Evolutionary conservation across 225 moss, liverwort and hornwort genomes (phyloP).

Genomic region (Thuidium tamariscinum): DNA sequence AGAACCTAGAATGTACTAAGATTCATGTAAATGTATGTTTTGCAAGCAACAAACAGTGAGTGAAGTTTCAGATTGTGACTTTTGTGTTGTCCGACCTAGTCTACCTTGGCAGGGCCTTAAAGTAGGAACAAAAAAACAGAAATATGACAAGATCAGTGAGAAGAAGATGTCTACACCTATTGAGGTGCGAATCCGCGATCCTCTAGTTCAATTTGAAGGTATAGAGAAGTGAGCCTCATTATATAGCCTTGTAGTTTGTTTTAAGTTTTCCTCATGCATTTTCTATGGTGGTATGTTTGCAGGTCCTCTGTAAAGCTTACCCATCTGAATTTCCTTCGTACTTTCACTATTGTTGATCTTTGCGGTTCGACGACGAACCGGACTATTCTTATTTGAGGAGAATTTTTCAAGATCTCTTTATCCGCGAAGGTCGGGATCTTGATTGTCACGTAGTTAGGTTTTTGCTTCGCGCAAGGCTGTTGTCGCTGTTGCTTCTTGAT

Average conservation of each 20-base stretch:
- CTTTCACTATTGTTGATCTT: background rate
- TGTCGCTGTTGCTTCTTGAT: background rate
- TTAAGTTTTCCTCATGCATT: background rate
- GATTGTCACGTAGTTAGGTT: background rate
- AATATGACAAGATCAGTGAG: constrained; percentile 88
- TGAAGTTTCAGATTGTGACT: background rate
- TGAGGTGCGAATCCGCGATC: constrained; percentile 35
- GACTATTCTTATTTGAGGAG: background rate
- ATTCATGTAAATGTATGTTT: background rate
- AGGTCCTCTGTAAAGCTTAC: background rate
- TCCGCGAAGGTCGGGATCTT: background rate
- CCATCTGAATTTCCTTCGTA: background rate
- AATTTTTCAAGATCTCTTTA: background rate
- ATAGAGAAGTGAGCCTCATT: background rate
- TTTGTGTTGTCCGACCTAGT: constrained; percentile 18
- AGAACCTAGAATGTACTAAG: background rate
- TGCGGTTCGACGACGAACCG: background rate
- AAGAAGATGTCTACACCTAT: constrained; percentile 90
- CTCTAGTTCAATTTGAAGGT: background rate
- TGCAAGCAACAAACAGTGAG: background rate
- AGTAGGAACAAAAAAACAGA: constrained; percentile 62
- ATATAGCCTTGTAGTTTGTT: background rate
- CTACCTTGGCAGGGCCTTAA: constrained; percentile 12
- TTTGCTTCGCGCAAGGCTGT: background rate
- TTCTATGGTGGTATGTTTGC: background rate